Percentiles rank a stretch among this genome's conserved stretches.
phyloP scores from a whole-genome alignment of 1,139 yeast genomes.

The Chernovozyma aurita region DNA sequence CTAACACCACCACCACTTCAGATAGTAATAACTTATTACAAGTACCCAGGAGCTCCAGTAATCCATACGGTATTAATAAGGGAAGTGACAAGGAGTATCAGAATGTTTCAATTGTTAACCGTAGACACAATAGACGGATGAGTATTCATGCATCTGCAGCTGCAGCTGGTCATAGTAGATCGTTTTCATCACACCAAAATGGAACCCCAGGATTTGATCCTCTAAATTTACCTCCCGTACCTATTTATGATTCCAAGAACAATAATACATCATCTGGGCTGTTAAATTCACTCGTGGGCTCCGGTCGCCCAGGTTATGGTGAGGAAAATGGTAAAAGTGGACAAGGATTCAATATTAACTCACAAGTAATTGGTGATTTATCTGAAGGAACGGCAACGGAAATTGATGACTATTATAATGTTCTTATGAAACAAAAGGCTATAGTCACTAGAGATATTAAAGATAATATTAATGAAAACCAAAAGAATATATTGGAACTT shows the following conservation, averaged over 20 bases:
- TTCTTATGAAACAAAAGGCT: conserved; percentile 48
- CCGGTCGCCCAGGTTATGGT: conserved; percentile 11
- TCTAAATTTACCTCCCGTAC: conserved; percentile 37
- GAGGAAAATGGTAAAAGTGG: conserved; percentile 11
- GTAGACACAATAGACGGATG: conserved; percentile 33
- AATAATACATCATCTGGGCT: conserved; percentile 3
- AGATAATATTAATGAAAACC: conserved; percentile 63
- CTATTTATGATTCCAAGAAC: conserved; percentile 19
- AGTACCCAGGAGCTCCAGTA: not conserved
- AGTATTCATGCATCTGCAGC: conserved; percentile 43
- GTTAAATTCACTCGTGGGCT: no score
- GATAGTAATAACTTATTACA: conserved; percentile 6
- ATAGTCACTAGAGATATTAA: conserved; percentile 63
- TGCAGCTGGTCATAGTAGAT: conserved; percentile 28
- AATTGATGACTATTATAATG: conserved; percentile 66
- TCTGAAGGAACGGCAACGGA: conserved; percentile 68
- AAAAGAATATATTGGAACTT: conserved; percentile 64
- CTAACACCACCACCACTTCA: conserved; percentile 13
- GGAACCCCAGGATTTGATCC: conserved; percentile 19
- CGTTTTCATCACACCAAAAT: conserved; percentile 11
- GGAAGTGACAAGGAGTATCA: not conserved
- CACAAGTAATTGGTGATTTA: conserved; percentile 50
- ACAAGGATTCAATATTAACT: conserved; percentile 35
- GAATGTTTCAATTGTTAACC: conserved; percentile 6
- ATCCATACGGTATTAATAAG: conserved; percentile 8